Percentiles rank a stretch among this genome's conserved stretches.
Evolutionary conservation across 345 rosid species (phyloP).

Genomic region (Syzygium aromaticum): DNA sequence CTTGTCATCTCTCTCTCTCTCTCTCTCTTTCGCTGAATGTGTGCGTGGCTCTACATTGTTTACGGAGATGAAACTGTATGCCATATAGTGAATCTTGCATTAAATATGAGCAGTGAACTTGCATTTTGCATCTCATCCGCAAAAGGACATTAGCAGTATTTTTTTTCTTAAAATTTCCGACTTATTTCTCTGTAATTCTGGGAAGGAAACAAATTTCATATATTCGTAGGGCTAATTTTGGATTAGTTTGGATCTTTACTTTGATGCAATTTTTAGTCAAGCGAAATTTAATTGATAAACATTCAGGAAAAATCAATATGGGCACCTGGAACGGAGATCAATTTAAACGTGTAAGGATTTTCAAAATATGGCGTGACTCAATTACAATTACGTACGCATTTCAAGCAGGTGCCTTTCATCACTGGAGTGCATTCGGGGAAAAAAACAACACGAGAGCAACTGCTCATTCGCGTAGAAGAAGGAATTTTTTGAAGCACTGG

Average conservation of each 20-base stretch:
- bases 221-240: background rate
- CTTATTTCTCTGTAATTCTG: background rate
- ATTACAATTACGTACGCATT: too few relatives aligned
- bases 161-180: background rate
- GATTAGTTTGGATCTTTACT: background rate
- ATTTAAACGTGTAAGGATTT: background rate
- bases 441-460: too few relatives aligned
- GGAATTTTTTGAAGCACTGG: too few relatives aligned
- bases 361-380: background rate
- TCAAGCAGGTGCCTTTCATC: background rate
- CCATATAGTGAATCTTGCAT: background rate
- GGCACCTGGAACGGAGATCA: background rate
- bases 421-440: background rate
- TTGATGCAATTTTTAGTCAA: background rate
- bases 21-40: background rate
- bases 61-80: background rate
- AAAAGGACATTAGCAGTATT: background rate
- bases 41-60: background rate
- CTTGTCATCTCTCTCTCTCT: background rate
- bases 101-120: background rate
- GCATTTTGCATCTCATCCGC: background rate
- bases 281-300: background rate
- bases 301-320: background rate
- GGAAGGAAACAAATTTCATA: fast-evolving
- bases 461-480: too few relatives aligned